phyloP scores from a whole-genome alignment of 371 early-diverging fungal species.

The Mucor mucedo region DNA sequence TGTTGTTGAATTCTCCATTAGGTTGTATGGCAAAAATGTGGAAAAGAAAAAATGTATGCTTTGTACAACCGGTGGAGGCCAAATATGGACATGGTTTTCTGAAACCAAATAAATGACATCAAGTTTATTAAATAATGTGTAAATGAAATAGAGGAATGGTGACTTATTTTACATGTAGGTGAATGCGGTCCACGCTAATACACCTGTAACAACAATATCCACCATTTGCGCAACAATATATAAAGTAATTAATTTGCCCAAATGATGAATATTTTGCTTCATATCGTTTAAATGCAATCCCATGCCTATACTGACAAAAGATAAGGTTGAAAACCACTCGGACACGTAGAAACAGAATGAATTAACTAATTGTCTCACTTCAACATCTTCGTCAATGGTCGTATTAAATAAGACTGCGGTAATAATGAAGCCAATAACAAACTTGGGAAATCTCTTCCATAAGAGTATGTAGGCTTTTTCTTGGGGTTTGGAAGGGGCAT shows the following conservation, averaged over 20 bases:
- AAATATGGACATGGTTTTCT: too few relatives aligned
- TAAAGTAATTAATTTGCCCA: constrained; percentile 58
- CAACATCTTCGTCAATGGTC: constrained; percentile 39
- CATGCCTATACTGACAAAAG: constrained; percentile 66
- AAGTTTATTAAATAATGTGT: not conserved
- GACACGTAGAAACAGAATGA: constrained; percentile 63
- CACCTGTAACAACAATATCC: constrained; percentile 59
- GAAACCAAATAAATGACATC: too few relatives aligned
- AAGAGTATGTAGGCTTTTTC: constrained; percentile 43
- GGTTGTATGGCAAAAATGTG: not conserved
- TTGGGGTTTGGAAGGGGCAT: constrained; percentile 18
- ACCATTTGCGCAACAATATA: constrained; percentile 64
- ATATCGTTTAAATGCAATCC: constrained; percentile 61
- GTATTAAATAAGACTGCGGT: constrained; percentile 68
- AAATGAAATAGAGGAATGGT: not conserved
- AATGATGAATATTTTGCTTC: constrained; percentile 52
- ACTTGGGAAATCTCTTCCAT: constrained; percentile 69
- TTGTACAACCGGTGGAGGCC: not conserved
- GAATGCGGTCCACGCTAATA: constrained; percentile 63
- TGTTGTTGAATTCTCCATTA: not conserved
- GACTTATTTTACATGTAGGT: constrained; percentile 18
- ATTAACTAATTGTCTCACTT: constrained; percentile 47
- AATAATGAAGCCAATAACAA: constrained; percentile 64
- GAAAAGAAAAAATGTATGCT: too few relatives aligned
- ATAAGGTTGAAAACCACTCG: constrained; percentile 68